Evolutionary conservation across 306 rosid genomes (phyloP), one percentile per base, ranked within the genome.

Genomic region (Sechiopsis laciniata): DNA sequence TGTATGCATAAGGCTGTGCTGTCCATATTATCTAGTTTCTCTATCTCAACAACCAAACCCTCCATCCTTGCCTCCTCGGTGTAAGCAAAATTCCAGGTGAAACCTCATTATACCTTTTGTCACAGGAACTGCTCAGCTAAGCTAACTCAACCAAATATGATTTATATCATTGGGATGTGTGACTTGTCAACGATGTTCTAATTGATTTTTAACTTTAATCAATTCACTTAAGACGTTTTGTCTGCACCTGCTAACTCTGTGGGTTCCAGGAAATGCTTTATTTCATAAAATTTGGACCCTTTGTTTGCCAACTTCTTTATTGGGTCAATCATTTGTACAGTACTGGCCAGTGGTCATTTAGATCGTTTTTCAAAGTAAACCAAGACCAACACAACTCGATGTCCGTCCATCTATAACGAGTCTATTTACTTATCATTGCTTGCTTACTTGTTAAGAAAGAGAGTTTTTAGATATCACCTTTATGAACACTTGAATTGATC

Each of bases 241-340:
- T 37, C 12, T 65, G 71, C 29, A 65, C 42, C 71, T 65, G 54
- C 71, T 65, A 10, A 65, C 10, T n/a, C 71, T 65, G 32, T 40
- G 32, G 56, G 72, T 20, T 67, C 19, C 37, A 67, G 17, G 32
- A 19, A 67, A 12, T 9, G 21, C 72, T 67, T 67, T 45, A 26
- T 26, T 26, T 26, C 29, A 1, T 26, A 26, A 26, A 26, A 26
- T 26, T 26, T 26, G 29, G 29, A 26, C 29, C 29, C 29, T 2
- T 26, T 26, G 2, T 45, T 20, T 67, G 55, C 55, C 56, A 45
- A 20, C 72, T 20, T 66, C 55, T 66, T 66, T 66, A 67, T 10
- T 67, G 10, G 52, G 71, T 11, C 54, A 42, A 40, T 65, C 54
- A 65, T 65, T 67, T 62, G 69, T 62, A 15, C 37, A 6, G 53